Conservation (phyloP, 768 basidiomycete species). For the Lentinula aciculospora region DNA sequence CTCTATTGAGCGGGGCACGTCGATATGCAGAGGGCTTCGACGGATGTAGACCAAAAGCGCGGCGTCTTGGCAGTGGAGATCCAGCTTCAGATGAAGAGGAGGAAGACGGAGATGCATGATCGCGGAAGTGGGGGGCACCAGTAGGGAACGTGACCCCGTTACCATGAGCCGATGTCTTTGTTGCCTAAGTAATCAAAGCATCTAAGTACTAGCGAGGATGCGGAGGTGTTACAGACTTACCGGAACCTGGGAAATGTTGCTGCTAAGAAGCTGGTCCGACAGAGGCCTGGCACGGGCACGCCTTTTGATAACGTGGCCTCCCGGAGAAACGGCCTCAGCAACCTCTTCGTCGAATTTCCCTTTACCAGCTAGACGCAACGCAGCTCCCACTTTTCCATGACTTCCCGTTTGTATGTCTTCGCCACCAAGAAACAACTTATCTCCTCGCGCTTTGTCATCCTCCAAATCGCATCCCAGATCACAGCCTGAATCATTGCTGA, state of each 20-base stretch:
- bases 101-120: constrained; percentile 27
- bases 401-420: constrained; percentile 17
- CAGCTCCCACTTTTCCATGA: constrained; percentile 15
- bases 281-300: constrained; percentile 70
- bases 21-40: constrained; percentile 13
- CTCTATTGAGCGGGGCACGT: constrained; percentile 40
- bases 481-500: constrained; percentile 46
- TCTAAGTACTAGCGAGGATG: background rate
- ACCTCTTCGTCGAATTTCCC: constrained; percentile 50
- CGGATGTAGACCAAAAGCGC: constrained; percentile 35
- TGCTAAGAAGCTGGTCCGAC: constrained; percentile 59
- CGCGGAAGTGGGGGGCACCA: constrained; percentile 34
- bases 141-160: constrained; percentile 32
- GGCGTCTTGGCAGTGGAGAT: constrained; percentile 51
- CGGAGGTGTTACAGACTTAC: constrained; percentile 21
- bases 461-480: constrained; percentile 32
- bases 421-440: constrained; percentile 26
- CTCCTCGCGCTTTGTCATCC: constrained; percentile 23
- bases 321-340: constrained; percentile 66
- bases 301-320: constrained; percentile 70
- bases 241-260: constrained; percentile 39
- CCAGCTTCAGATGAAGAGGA: constrained; percentile 44
- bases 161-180: constrained; percentile 13
- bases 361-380: constrained; percentile 9
- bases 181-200: background rate